These are phyloP conservation scores for Venturia pyrina DNA, from an alignment of 2,329 filamentous ascomycete species.

Conservation along the genomic window DNA sequence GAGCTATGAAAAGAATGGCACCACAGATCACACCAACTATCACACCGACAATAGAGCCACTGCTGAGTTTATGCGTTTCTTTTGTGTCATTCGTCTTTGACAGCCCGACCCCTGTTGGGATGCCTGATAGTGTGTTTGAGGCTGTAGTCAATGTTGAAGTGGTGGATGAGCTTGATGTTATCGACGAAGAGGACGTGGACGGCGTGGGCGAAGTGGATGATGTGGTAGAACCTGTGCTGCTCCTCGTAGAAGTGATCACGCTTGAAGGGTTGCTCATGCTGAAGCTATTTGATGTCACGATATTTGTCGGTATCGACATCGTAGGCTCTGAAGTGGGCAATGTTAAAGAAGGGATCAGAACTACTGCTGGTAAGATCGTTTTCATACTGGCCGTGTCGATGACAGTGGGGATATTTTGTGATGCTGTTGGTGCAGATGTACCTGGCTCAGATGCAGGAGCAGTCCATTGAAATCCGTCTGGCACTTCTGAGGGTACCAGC, in stretches of 20 bases:
- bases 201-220: background rate
- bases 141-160: background rate
- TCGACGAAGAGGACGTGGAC: background rate
- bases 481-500: background rate
- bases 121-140: background rate
- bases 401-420: background rate
- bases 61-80: background rate
- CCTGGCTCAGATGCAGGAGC: background rate
- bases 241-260: background rate
- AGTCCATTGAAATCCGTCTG: background rate
- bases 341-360: background rate
- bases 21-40: background rate
- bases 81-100: background rate
- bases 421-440: background rate
- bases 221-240: conserved; percentile 1
- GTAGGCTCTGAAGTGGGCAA: background rate
- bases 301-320: background rate
- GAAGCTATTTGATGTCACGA: background rate
- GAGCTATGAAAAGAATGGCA: conserved; percentile 1
- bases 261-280: background rate
- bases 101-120: background rate
- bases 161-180: background rate
- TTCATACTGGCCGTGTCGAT: background rate
- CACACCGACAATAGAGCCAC: conserved; percentile 6
- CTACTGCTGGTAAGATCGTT: background rate